Evolutionary conservation across 192 early-diverging fungal genomes (phyloP).

Genomic region (Entomortierella lignicola): DNA sequence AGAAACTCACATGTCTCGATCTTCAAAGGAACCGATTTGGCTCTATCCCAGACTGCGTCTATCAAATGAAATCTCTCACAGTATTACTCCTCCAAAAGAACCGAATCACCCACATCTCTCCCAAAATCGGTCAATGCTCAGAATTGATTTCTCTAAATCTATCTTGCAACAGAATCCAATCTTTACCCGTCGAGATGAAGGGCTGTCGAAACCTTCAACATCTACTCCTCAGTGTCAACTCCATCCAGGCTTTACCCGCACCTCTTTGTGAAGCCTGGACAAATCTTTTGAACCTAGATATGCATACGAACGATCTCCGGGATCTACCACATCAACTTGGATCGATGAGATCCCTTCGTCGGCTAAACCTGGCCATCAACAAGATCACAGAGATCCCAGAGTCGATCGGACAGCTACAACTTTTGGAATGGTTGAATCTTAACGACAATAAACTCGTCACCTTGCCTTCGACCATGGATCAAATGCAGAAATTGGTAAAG

Average conservation of each 20-base stretch:
- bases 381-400: constrained; percentile 43
- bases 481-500: constrained; percentile 56
- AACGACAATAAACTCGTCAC: constrained; percentile 58
- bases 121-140: constrained; percentile 21
- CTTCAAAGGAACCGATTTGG: constrained; percentile 53
- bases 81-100: constrained; percentile 61
- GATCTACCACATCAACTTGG: constrained; percentile 20
- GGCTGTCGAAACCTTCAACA: constrained; percentile 44
- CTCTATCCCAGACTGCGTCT: constrained; percentile 55
- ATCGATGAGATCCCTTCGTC: constrained; percentile 31
- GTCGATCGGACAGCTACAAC: constrained; percentile 41
- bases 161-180: constrained; percentile 52
- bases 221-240: constrained; percentile 57
- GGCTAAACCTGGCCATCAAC: constrained; percentile 63
- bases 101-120: constrained; percentile 35
- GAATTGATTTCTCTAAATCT: constrained; percentile 54
- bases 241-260: constrained; percentile 32
- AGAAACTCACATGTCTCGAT: constrained; percentile 53
- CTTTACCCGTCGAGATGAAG: constrained; percentile 39
- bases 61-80: constrained; percentile 26
- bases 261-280: constrained; percentile 41
- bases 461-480: constrained; percentile 46
- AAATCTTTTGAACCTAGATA: constrained; percentile 55
- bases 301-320: constrained; percentile 58
- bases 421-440: constrained; percentile 60